phyloP scores from a whole-genome alignment of 108 stramenopile species.

The Mediolabrus comicus region DNA sequence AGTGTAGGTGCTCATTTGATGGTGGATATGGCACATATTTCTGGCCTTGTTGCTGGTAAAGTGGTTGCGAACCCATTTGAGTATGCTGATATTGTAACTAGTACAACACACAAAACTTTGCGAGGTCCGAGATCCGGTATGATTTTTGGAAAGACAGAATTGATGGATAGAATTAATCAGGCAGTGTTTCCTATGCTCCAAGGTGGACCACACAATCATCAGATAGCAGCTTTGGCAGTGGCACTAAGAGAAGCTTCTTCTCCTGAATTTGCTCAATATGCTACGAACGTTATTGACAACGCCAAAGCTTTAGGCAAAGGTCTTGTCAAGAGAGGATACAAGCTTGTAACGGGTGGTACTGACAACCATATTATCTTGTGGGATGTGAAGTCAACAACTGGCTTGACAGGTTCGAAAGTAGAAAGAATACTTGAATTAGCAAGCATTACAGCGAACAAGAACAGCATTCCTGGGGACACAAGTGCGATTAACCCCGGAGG shows the following conservation, averaged over 20 bases:
- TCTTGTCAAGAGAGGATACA: constrained; percentile 82
- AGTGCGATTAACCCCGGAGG: constrained; percentile 98
- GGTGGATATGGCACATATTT: constrained; percentile 99
- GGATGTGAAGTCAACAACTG: constrained; percentile 92
- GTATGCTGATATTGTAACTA: constrained; percentile 98
- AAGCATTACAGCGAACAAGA: constrained; percentile 99
- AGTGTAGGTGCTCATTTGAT: constrained; percentile 94
- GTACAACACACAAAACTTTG: constrained; percentile 99
- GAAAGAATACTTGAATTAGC: constrained; percentile 94
- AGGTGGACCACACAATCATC: constrained; percentile 99
- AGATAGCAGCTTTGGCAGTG: constrained; percentile 97
- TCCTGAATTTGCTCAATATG: constrained; percentile 90
- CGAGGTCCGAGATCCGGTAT: constrained; percentile 99
- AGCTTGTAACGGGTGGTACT: constrained; percentile 96
- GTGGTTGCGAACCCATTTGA: constrained; percentile 93
- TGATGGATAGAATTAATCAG: constrained; percentile 91
- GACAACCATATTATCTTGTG: constrained; percentile 99
- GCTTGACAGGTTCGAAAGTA: constrained; percentile 95
- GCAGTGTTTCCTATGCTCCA: constrained; percentile 99
- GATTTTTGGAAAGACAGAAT: constrained; percentile 94
- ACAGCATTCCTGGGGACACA: constrained; percentile 95
- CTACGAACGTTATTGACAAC: constrained; percentile 84
- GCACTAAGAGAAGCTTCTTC: constrained; percentile 94
- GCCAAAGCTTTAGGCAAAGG: constrained; percentile 87
- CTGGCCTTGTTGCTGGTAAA: constrained; percentile 94